These are phyloP conservation scores for Apiospora saccharicola DNA, from an alignment of 2,329 filamentous ascomycete species.

Conservation along the genomic window DNA sequence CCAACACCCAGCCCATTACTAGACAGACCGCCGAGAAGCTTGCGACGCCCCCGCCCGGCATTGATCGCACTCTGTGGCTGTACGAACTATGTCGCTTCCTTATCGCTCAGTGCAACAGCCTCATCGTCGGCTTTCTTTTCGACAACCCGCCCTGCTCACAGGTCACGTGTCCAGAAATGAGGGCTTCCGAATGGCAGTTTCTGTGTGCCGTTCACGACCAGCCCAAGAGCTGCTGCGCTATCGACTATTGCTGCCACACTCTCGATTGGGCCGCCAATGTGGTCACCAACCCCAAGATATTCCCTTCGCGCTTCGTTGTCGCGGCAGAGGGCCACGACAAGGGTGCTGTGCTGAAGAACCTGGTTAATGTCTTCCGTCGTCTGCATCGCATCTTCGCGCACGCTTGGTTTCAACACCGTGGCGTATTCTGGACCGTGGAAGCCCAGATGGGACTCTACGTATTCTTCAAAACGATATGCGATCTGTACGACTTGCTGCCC, in stretches of 20 bases:
- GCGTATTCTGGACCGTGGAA: slow-evolving; percentile 95
- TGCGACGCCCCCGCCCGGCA: slow-evolving; percentile 79
- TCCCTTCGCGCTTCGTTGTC: slow-evolving; percentile 81
- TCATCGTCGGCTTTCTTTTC: slow-evolving; percentile 92
- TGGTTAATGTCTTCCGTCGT: slow-evolving; percentile 93
- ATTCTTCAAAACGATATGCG: slow-evolving; percentile 97
- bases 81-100: slow-evolving; percentile 98
- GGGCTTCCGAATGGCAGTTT: slow-evolving; percentile 98
- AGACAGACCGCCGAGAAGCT: slow-evolving; percentile 78
- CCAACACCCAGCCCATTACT: slow-evolving; percentile 74
- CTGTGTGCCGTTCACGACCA: slow-evolving; percentile 97
- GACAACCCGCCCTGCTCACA: slow-evolving; percentile 89
- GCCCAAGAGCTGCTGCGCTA: slow-evolving; percentile 95
- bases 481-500: slow-evolving; percentile 86
- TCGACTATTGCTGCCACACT: slow-evolving; percentile 99
- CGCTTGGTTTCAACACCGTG: slow-evolving; percentile 97
- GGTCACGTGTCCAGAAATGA: slow-evolving; percentile 95
- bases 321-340: slow-evolving; percentile 61
- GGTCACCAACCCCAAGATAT: slow-evolving; percentile 92
- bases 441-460: slow-evolving; percentile 90
- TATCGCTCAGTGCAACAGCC: slow-evolving; percentile 90
- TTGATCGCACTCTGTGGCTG: slow-evolving; percentile 91
- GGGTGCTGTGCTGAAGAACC: slow-evolving; percentile 75
- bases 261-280: slow-evolving; percentile 97
- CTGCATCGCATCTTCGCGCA: slow-evolving; percentile 98